Percentiles rank a stretch among this genome's conserved stretches.
Evolutionary conservation across 495 filamentous ascomycete genomes (phyloP).

Genomic region (Elasticomyces elasticus): DNA sequence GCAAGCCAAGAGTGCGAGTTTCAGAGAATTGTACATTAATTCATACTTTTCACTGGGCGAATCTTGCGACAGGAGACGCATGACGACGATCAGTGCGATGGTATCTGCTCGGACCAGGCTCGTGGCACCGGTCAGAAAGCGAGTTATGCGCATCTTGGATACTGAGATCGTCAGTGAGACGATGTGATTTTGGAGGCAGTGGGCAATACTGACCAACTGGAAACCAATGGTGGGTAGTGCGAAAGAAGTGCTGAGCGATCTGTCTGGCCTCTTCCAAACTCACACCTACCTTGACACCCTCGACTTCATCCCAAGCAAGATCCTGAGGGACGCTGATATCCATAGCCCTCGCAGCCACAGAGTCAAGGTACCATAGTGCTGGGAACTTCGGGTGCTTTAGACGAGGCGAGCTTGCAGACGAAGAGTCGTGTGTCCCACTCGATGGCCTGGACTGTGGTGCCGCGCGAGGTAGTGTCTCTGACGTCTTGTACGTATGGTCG

Average conservation of each 20-base stretch:
- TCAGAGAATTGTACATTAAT: neutral
- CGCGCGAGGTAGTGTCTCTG: too few relatives aligned
- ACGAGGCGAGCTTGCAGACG: too few relatives aligned
- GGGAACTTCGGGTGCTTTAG: too few relatives aligned
- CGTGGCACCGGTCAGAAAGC: neutral
- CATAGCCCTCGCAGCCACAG: neutral
- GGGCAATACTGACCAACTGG: too few relatives aligned
- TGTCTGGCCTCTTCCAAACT: neutral
- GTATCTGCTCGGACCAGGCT: neutral
- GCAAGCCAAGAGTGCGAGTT: constrained; percentile 2
- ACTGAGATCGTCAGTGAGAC: too few relatives aligned
- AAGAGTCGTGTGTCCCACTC: too few relatives aligned
- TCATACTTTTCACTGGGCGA: neutral
- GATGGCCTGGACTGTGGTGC: too few relatives aligned
- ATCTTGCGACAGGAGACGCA: neutral
- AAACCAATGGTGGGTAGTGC: constrained; percentile 5
- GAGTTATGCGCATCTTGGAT: neutral
- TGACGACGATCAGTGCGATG: neutral
- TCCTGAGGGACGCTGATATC: neutral
- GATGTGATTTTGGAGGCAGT: too few relatives aligned
- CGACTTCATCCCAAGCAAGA: neutral
- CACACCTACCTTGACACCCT: neutral
- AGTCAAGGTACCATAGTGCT: neutral
- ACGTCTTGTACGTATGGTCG: too few relatives aligned
- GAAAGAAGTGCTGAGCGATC: constrained; percentile 2